Evolutionary conservation across 2,329 filamentous ascomycete species (phyloP).

Genomic region (Daldinia sp.): DNA sequence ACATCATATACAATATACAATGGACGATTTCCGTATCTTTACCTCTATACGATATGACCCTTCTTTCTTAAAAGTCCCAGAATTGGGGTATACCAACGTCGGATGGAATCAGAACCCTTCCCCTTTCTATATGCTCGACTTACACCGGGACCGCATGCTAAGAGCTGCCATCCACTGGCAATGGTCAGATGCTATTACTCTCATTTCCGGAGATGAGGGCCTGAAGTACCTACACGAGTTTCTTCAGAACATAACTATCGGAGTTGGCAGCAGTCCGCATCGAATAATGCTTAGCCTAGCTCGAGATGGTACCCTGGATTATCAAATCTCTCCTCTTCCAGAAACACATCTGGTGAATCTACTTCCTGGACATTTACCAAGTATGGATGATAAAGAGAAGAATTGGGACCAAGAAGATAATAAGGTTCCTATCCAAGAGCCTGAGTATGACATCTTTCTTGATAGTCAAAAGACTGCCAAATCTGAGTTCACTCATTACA

Average conservation of each 20-base stretch:
- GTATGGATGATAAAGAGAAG: constrained; percentile 53
- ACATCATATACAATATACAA: constrained; percentile 45
- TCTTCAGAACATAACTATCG: constrained; percentile 50
- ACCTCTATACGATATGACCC: constrained; percentile 80
- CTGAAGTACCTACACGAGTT: constrained; percentile 58
- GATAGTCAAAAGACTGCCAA: constrained; percentile 57
- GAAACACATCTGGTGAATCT: constrained; percentile 57
- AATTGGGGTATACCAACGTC: constrained; percentile 55
- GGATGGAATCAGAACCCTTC: constrained; percentile 69
- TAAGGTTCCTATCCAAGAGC: constrained; percentile 44
- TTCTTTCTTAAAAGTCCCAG: constrained; percentile 60
- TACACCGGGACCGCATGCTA: constrained; percentile 83
- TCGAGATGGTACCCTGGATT: constrained; percentile 60
- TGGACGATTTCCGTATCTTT: constrained; percentile 70
- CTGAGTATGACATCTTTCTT: constrained; percentile 59
- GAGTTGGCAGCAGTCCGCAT: constrained; percentile 53
- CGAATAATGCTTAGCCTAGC: constrained; percentile 69
- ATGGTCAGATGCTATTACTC: constrained; percentile 62
- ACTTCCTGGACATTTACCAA: constrained; percentile 68
- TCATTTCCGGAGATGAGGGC: constrained; percentile 61
- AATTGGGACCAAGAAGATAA: constrained; percentile 27
- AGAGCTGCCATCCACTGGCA: constrained; percentile 68
- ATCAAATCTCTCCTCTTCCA: constrained; percentile 54
- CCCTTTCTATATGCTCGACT: constrained; percentile 82
- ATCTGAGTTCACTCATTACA: constrained; percentile 82